A percentile compares a stretch with the other conserved stretches of the same genome.
phyloP scores from a whole-genome alignment of 2,329 filamentous ascomycete species.

The Talaromyces sp. region DNA sequence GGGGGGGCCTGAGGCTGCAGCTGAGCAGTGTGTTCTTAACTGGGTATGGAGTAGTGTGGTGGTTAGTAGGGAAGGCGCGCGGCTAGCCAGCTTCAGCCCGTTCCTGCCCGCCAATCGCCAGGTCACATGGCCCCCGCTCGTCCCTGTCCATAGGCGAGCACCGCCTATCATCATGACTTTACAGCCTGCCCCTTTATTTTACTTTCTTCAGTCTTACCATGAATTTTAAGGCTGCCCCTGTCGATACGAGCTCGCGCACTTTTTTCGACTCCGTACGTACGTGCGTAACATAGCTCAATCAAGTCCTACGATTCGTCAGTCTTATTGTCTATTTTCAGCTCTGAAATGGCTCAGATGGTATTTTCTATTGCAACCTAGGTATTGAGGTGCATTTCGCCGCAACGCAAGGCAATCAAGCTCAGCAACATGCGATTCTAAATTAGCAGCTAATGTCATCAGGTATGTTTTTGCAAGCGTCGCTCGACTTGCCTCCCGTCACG shows the following conservation, averaged over 20 bases:
- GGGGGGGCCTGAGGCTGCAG: neutral
- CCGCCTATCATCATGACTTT: neutral
- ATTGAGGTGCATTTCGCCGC: neutral
- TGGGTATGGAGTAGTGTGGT: too few species aligned
- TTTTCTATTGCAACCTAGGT: neutral
- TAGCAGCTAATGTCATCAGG: conserved; percentile 33
- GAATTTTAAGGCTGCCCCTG: neutral
- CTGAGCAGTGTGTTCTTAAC: neutral
- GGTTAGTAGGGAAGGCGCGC: neutral
- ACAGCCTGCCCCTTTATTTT: neutral
- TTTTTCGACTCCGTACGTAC: neutral
- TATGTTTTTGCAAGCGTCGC: conserved; percentile 40
- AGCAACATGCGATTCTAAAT: neutral
- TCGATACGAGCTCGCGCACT: neutral
- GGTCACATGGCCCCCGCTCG: conserved; percentile 10
- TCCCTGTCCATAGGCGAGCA: neutral
- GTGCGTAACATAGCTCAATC: neutral
- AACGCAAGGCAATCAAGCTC: neutral
- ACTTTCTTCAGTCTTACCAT: neutral
- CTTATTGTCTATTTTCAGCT: neutral
- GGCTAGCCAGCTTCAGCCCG: conserved; percentile 1
- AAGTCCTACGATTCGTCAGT: neutral
- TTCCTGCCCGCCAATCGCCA: conserved; percentile 13
- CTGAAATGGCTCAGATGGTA: neutral
- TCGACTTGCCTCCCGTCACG: conserved; percentile 52